Conservation (phyloP, 2,329 filamentous ascomycete species). For the Ramularia endophylla region DNA sequence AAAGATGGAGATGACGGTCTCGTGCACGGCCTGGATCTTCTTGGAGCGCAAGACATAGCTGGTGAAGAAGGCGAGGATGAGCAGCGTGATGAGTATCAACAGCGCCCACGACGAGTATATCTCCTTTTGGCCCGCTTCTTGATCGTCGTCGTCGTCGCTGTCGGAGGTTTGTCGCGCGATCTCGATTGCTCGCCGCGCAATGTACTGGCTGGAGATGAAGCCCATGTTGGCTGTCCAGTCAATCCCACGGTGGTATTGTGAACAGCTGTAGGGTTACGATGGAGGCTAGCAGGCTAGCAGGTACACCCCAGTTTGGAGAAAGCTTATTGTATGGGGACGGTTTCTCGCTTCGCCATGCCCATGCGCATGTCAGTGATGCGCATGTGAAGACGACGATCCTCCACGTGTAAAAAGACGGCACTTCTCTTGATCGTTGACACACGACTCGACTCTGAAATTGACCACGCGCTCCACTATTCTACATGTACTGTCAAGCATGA, state of each 20-base stretch:
- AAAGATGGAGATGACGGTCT: slow-evolving; percentile 98
- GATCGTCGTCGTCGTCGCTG: slow-evolving; percentile 50
- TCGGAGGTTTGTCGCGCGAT: slow-evolving; percentile 40
- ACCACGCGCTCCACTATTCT: too few species aligned
- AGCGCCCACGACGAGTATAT: slow-evolving; percentile 94
- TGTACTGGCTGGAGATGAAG: slow-evolving; percentile 15
- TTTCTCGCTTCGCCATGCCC: too few species aligned
- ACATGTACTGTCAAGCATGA: too few species aligned
- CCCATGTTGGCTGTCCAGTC: slow-evolving; percentile 27
- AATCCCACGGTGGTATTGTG: slow-evolving; percentile 10
- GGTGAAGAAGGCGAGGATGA: slow-evolving; percentile 91
- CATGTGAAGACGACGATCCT: too few species aligned
- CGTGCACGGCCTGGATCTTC: slow-evolving; percentile 95
- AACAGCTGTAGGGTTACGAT: too few species aligned
- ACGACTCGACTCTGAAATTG: too few species aligned
- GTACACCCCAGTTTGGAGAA: too few species aligned
- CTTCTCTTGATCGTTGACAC: too few species aligned
- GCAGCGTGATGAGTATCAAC: slow-evolving; percentile 90
- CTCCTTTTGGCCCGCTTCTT: slow-evolving; percentile 85
- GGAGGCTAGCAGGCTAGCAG: too few species aligned
- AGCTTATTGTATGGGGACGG: too few species aligned
- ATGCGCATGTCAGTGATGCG: too few species aligned
- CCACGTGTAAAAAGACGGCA: too few species aligned
- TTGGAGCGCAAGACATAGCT: slow-evolving; percentile 96
- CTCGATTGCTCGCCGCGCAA: slow-evolving; percentile 14